Evolutionary conservation across 176 grass and related monocot genomes (phyloP), one percentile per base, ranked within the genome.

Genomic region (bread wheat (Triticum aestivum)): DNA sequence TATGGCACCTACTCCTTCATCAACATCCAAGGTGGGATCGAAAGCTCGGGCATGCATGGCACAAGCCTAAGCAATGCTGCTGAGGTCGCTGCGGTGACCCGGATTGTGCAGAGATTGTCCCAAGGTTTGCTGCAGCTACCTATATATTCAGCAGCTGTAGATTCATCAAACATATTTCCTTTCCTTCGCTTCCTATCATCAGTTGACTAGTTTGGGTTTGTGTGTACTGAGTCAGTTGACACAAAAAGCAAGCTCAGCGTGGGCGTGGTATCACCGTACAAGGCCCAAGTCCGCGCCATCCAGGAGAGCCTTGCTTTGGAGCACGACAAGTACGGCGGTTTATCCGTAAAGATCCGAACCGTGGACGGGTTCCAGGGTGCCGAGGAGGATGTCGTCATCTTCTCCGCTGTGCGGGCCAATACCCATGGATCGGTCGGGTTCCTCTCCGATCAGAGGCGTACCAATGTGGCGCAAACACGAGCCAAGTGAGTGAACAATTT

Each of bases 361-460:
- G 92, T 94, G 41, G 92, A 92, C 65, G 92, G 92, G 32, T 90
- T 94, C 89, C 92, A 92, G 86, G 92, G 92, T 47, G 78, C 83
- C 2, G 90, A 94, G 78, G 92, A 92, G 79, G 92, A 94, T 73
- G 58, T 92, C 12, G 88, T 94, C 66, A 90, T 94, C 68, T 54
- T 94, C 51, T 92, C 87, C 61, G 23, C 90, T 15, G 92, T 92
- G n/a, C 86, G 92, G 6, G 88, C 80, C 78, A 94, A 94, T 61
- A 41, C 10, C 34, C 3, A 15, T 34, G 90, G 90, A 71, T 83
- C 74, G 2, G 58, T 92, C 56, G 90, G 92, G 24, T 94, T 94
- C 66, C 85, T 94, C 76, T 23, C 78, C n/a, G 51, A 58, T 20
- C 0, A 2, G 20, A 83, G 88, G 38, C 90, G 92, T 49, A 89